Conservation (phyloP, 805 yeast genomes). For the Ogataea ganodermae region DNA sequence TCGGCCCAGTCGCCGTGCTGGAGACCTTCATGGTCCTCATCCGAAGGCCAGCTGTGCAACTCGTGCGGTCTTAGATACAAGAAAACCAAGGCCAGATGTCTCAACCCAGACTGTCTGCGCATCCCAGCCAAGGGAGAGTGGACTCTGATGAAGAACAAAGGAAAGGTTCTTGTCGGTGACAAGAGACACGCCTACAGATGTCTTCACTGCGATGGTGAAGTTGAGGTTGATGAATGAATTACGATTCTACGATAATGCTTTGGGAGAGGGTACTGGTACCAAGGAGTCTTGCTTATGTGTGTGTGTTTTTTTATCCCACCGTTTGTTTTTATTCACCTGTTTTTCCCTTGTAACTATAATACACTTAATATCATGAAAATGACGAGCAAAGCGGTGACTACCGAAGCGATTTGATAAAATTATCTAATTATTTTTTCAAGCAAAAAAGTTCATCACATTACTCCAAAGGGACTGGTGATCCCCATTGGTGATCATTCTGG, state of each 20-base stretch:
- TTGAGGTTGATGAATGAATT: constrained; percentile 42
- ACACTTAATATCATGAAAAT: not conserved
- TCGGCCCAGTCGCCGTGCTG: constrained; percentile 94
- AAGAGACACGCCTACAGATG: constrained; percentile 44
- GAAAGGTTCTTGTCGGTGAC: constrained; percentile 41
- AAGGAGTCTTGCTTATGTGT: too few relatives aligned
- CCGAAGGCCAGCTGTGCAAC: constrained; percentile 94
- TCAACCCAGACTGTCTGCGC: constrained; percentile 70
- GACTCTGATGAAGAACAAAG: constrained; percentile 79
- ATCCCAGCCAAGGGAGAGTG: constrained; percentile 97
- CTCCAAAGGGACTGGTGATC: too few relatives aligned
- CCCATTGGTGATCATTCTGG: too few relatives aligned
- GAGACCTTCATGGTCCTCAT: constrained; percentile 94
- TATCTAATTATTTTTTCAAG: too few relatives aligned
- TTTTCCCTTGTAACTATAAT: not conserved
- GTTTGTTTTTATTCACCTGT: constrained; percentile 6
- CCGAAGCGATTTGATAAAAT: too few relatives aligned
- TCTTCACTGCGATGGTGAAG: constrained; percentile 58
- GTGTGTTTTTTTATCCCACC: too few relatives aligned
- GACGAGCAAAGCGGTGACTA: too few relatives aligned
- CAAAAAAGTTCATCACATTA: too few relatives aligned
- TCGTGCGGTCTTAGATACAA: constrained; percentile 95
- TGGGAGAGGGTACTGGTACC: not conserved
- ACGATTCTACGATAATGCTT: not conserved
- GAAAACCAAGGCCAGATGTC: constrained; percentile 90